These are phyloP conservation scores for Jamesozyma rosinii DNA, from an alignment of 805 yeast species.

Conservation along the genomic window DNA sequence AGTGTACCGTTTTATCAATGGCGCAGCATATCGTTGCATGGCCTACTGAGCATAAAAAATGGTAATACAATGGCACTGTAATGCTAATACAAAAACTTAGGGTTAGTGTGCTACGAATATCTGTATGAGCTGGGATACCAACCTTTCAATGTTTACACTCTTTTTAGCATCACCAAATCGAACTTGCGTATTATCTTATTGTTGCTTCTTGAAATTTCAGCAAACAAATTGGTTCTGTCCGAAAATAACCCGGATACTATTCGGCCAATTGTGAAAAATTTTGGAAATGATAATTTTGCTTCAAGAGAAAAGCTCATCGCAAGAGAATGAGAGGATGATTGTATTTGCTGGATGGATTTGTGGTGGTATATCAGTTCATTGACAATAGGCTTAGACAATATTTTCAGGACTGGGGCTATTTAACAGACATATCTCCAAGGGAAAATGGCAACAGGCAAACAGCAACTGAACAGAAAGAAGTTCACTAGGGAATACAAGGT, in stretches of 20 bases:
- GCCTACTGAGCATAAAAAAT: constrained; percentile 1
- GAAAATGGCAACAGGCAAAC: constrained; percentile 21
- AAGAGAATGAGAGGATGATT: not conserved
- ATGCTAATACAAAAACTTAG: too few species aligned
- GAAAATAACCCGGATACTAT: not conserved
- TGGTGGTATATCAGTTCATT: too few species aligned
- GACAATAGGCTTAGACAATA: too few species aligned
- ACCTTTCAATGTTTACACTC: too few species aligned
- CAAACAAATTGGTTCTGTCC: not conserved
- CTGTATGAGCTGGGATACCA: too few species aligned
- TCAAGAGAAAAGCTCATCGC: constrained; percentile 5
- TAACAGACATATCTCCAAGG: too few species aligned
- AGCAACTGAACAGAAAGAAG: constrained; percentile 27
- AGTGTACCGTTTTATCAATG: constrained; percentile 10
- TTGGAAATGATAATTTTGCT: not conserved
- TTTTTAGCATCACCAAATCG: not conserved
- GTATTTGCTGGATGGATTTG: too few species aligned
- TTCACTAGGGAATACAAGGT: constrained; percentile 33
- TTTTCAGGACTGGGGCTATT: too few species aligned
- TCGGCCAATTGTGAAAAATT: not conserved
- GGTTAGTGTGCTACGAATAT: too few species aligned
- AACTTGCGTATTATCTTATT: not conserved
- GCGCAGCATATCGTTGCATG: constrained; percentile 14
- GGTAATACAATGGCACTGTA: not conserved
- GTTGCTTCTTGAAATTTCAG: not conserved